Conservation (phyloP, 179 eudicot species). For the Silene vulgaris region DNA sequence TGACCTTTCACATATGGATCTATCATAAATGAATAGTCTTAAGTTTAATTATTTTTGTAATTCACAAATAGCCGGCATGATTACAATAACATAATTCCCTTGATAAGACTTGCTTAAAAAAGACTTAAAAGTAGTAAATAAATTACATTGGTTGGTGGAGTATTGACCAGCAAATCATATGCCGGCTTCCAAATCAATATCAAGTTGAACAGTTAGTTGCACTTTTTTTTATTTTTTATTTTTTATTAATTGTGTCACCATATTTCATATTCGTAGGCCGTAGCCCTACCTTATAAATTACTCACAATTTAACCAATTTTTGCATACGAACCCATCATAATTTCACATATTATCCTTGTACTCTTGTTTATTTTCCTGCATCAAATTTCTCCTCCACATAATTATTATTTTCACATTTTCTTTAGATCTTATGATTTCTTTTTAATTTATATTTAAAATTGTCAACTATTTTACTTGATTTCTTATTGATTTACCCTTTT, state of each 20-base stretch:
- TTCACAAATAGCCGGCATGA: no score
- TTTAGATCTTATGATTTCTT: no score
- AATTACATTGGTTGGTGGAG: background rate
- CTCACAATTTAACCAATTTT: background rate
- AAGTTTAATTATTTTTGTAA: no score
- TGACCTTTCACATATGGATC: no score
- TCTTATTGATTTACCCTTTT: background rate
- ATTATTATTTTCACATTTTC: no score
- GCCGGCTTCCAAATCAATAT: background rate
- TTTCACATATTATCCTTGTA: background rate
- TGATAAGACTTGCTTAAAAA: no score
- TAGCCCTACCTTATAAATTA: background rate
- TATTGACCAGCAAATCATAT: background rate
- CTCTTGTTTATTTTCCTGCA: background rate
- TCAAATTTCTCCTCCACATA: background rate
- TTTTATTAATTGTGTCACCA: background rate
- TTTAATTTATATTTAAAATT: no score
- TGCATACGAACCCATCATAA: background rate
- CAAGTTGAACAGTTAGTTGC: background rate
- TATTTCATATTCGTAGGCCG: background rate
- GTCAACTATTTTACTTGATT: background rate
- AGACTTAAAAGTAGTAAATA: no score
- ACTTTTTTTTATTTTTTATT: no score
- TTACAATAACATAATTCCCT: no score
- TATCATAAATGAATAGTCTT: no score